Conservation (phyloP, 2,329 filamentous ascomycete species). For the Venturiaceae sp. region DNA sequence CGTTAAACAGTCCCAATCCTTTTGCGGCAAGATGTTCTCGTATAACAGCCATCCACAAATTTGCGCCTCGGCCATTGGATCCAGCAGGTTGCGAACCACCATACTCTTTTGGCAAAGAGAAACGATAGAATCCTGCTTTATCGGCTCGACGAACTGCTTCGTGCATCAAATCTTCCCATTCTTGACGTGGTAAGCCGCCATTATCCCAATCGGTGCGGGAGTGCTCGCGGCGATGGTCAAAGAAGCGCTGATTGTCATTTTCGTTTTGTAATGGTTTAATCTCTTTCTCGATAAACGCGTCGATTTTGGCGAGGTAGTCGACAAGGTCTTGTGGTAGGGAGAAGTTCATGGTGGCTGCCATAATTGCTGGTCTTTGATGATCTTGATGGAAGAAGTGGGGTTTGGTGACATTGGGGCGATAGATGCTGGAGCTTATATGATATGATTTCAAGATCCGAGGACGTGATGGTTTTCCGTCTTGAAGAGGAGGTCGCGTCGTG, state of each 20-base stretch:
- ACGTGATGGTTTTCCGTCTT: not conserved
- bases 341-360: constrained; percentile 1
- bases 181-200: constrained; percentile 44
- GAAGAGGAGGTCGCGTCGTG: not conserved
- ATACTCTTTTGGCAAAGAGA: constrained; percentile 46
- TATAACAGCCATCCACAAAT: constrained; percentile 55
- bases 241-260: constrained; percentile 54
- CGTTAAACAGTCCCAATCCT: constrained; percentile 52
- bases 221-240: constrained; percentile 54
- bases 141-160: constrained; percentile 44
- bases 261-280: constrained; percentile 46
- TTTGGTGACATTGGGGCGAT: not conserved
- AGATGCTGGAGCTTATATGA: no score
- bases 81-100: constrained; percentile 33
- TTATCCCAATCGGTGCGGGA: constrained; percentile 52
- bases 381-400: not conserved
- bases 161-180: constrained; percentile 48
- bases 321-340: constrained; percentile 1
- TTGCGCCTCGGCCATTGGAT: constrained; percentile 30
- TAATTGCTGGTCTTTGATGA: not conserved
- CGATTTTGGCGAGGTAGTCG: constrained; percentile 38
- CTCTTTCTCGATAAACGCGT: constrained; percentile 45
- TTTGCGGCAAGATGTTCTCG: constrained; percentile 50
- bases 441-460: not conserved
- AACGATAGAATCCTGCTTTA: constrained; percentile 50